Percentiles rank a stretch among this genome's conserved stretches.
phyloP scores from a whole-genome alignment of 176 grass and related monocot species.

The Avena atlantica region DNA sequence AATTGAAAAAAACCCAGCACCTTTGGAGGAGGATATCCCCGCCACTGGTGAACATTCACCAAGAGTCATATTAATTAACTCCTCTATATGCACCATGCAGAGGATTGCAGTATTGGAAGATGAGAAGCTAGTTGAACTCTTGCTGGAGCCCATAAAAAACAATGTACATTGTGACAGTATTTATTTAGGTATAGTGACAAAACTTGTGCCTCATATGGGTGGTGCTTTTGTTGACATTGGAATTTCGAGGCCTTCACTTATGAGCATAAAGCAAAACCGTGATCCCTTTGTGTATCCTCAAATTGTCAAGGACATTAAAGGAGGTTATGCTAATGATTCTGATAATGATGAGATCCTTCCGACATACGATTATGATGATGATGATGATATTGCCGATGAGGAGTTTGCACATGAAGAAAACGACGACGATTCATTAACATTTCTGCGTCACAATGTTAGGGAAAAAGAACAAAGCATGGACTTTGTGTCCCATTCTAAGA shows the following conservation, averaged over 20 bases:
- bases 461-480: conserved; percentile 51
- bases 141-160: conserved; percentile 91
- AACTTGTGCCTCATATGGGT: conserved; percentile 87
- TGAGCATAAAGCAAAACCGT: conserved; percentile 79
- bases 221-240: conserved; percentile 99
- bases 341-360: conserved; percentile 43
- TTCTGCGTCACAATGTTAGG: conserved; percentile 39
- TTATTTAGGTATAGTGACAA: conserved; percentile 87
- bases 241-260: conserved; percentile 69
- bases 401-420: conserved; percentile 60
- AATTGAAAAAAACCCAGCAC: conserved; percentile 45
- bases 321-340: conserved; percentile 47
- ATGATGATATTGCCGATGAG: conserved; percentile 52
- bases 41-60: conserved; percentile 48
- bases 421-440: conserved; percentile 50
- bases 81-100: conserved; percentile 84
- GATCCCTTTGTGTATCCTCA: conserved; percentile 89
- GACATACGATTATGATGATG: conserved; percentile 56
- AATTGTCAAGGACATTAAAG: conserved; percentile 51
- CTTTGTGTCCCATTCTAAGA: conserved; percentile 46
- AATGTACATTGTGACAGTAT: conserved; percentile 93
- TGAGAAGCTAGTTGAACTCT: conserved; percentile 84
- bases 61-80: conserved; percentile 93
- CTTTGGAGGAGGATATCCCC: conserved; percentile 48
- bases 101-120: conserved; percentile 95